Evolutionary conservation across 441 rosid genomes (phyloP).

Genomic region (Eutrema salsugineum): DNA sequence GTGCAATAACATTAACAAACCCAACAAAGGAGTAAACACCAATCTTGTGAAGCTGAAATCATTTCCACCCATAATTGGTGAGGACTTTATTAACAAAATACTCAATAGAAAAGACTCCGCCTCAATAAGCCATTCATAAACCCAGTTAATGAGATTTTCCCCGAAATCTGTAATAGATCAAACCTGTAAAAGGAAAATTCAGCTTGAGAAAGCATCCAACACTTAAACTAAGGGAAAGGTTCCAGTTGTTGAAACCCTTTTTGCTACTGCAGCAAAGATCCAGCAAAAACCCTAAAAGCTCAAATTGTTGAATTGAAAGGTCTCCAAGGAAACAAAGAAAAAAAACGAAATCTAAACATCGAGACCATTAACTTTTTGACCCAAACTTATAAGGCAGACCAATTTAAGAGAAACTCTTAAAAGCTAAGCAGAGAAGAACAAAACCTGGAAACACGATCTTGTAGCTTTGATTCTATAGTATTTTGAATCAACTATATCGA

Average conservation of each 20-base stretch:
- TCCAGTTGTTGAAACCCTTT: constrained; percentile 9
- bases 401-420: constrained; percentile 15
- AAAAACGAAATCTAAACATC: neutral
- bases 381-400: neutral
- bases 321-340: constrained; percentile 4
- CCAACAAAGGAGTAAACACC: constrained; percentile 35
- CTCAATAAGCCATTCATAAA: neutral
- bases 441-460: constrained; percentile 20
- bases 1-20: constrained; percentile 43
- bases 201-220: constrained; percentile 1
- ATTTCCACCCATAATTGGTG: constrained; percentile 22
- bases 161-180: neutral
- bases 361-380: neutral
- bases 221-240: neutral
- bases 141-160: neutral
- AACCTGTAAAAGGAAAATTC: constrained; percentile 4
- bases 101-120: neutral
- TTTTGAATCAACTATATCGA: neutral
- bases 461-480: constrained; percentile 26
- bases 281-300: constrained; percentile 10
- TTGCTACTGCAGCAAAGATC: neutral
- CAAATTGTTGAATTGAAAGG: neutral
- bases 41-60: constrained; percentile 20
- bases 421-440: constrained; percentile 14
- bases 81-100: neutral